These are phyloP conservation scores for Eruca vesicaria DNA, from an alignment of 441 rosid species.

Conservation along the genomic window DNA sequence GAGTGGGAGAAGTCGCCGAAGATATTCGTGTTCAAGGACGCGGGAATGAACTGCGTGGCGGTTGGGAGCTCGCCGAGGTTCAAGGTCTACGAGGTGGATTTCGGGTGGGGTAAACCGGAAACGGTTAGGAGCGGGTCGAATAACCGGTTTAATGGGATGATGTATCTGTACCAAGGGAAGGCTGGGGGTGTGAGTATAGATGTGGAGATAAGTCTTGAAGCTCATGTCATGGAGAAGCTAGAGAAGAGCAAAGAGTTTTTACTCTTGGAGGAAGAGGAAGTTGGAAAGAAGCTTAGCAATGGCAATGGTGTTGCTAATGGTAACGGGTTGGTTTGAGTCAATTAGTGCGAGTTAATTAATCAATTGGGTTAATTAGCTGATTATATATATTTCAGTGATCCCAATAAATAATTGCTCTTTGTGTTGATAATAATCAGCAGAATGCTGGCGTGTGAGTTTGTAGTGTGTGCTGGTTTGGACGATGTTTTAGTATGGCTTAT, in stretches of 20 bases:
- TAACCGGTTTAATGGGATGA: slow-evolving; percentile 93
- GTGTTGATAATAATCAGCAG: slow-evolving; percentile 18
- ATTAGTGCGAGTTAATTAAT: not conserved
- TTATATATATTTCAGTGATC: not conserved
- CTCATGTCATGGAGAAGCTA: slow-evolving; percentile 68
- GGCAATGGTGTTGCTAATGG: not conserved
- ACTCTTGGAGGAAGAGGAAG: slow-evolving; percentile 26
- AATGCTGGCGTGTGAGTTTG: slow-evolving; percentile 7
- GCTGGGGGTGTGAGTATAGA: slow-evolving; percentile 76
- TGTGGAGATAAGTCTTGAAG: slow-evolving; percentile 75
- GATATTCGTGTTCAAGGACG: slow-evolving; percentile 81
- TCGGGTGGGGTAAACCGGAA: slow-evolving; percentile 90
- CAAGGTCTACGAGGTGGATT: slow-evolving; percentile 79
- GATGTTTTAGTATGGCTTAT: not conserved
- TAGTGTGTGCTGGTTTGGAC: not conserved
- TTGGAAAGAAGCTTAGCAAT: slow-evolving; percentile 9
- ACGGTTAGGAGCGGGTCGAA: slow-evolving; percentile 80
- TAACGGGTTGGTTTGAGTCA: slow-evolving; percentile 11
- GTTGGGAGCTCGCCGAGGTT: slow-evolving; percentile 98
- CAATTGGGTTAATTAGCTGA: slow-evolving; percentile 6
- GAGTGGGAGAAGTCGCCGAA: slow-evolving; percentile 82
- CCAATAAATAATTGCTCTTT: not conserved
- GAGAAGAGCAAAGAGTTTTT: slow-evolving; percentile 64
- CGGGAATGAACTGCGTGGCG: slow-evolving; percentile 81
- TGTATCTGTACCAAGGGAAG: slow-evolving; percentile 86